Percentiles rank a stretch among this genome's conserved stretches.
Evolutionary conservation across 805 yeast species (phyloP).

Genomic region (Lachancea lanzarotensis): DNA sequence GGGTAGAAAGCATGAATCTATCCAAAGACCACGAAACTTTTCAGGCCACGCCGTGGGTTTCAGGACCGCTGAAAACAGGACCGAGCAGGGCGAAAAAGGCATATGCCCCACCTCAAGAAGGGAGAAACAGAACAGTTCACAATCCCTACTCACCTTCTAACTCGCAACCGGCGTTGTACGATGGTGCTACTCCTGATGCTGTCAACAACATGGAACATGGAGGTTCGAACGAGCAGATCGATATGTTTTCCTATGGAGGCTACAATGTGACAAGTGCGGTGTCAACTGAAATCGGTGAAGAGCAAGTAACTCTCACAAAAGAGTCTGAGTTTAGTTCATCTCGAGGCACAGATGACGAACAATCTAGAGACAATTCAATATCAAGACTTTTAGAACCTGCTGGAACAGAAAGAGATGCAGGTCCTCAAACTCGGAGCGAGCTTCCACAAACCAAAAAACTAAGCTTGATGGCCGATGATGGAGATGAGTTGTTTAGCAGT

Average conservation of each 20-base stretch:
- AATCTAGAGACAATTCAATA: too few relatives aligned
- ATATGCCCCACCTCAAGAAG: neutral
- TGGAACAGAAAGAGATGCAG: neutral
- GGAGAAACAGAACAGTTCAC: neutral
- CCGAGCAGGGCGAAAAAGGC: neutral
- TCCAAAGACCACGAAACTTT: neutral
- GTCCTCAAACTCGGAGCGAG: neutral
- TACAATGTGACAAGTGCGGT: constrained; percentile 4
- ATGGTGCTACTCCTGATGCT: neutral
- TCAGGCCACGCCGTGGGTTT: neutral
- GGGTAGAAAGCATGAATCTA: neutral
- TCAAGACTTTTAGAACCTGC: too few relatives aligned
- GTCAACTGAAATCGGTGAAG: neutral
- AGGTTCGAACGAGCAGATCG: constrained; percentile 1
- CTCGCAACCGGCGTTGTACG: neutral
- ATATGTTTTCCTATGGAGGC: constrained; percentile 10
- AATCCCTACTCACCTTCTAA: constrained; percentile 5
- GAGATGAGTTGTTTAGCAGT: constrained; percentile 19
- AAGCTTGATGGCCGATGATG: neutral
- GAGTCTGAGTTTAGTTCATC: too few relatives aligned
- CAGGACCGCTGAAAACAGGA: neutral
- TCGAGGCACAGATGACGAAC: too few relatives aligned
- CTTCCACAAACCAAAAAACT: neutral
- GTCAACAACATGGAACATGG: neutral
- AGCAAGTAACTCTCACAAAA: neutral